Evolutionary conservation across 139 green algal genomes (phyloP).

Genomic region (Tetradesmus lagerheimii): DNA sequence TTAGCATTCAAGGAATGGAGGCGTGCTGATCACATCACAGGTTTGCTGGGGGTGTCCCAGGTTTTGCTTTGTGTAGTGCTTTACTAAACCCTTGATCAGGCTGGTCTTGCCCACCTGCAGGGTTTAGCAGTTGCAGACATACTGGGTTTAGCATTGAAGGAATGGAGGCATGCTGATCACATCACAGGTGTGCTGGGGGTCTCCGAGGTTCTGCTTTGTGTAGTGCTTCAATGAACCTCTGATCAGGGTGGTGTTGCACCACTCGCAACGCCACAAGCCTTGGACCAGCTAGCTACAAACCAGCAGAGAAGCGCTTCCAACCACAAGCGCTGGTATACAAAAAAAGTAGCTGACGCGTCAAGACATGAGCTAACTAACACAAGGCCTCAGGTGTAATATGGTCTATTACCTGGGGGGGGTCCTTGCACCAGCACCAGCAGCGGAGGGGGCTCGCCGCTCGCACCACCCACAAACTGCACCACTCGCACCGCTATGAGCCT

Average conservation of each 20-base stretch:
- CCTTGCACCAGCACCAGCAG: slow-evolving; percentile 97
- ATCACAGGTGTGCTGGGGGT: no score
- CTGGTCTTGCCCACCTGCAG: slow-evolving; percentile 92
- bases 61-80: slow-evolving; percentile 97
- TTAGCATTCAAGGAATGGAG: background rate
- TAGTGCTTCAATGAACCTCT: slow-evolving; percentile 96
- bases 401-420: no score
- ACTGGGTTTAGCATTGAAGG: background rate
- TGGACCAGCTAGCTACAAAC: no score
- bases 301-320: no score
- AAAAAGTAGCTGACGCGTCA: no score
- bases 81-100: slow-evolving; percentile 94
- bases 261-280: no score
- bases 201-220: slow-evolving; percentile 89
- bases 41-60: slow-evolving; percentile 87
- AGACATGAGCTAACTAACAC: no score
- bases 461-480: slow-evolving; percentile 33
- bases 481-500: no score
- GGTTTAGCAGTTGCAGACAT: background rate
- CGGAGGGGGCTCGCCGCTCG: slow-evolving; percentile 87
- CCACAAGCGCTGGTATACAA: no score
- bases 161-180: no score
- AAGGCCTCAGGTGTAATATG: no score
- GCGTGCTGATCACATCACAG: no score
- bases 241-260: slow-evolving; percentile 96